Percentiles rank a stretch among this genome's conserved stretches.
These are phyloP conservation scores for Boletus edulis DNA, from an alignment of 768 basidiomycete genomes.

Conservation along the genomic window DNA sequence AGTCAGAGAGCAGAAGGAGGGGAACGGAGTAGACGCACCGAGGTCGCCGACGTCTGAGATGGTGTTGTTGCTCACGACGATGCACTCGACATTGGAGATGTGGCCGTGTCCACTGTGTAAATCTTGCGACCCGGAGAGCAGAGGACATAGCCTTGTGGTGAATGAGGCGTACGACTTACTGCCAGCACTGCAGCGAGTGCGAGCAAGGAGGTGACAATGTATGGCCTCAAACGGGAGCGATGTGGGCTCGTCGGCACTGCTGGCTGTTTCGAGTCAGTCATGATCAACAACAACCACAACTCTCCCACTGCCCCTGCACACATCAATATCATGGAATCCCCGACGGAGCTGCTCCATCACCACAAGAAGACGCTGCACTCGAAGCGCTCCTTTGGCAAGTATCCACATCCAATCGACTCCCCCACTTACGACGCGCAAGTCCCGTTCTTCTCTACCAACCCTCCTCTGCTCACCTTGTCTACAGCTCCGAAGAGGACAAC, in stretches of 20 bases:
- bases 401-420: slow-evolving; percentile 60
- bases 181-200: slow-evolving; percentile 5
- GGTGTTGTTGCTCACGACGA: slow-evolving; percentile 48
- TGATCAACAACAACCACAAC: neutral
- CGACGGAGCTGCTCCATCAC: slow-evolving; percentile 20
- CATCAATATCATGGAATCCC: slow-evolving; percentile 15
- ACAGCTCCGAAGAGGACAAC: slow-evolving; percentile 83
- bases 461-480: slow-evolving; percentile 18
- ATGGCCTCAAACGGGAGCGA: neutral
- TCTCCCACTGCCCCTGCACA: neutral
- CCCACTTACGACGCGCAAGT: slow-evolving; percentile 75
- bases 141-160: slow-evolving; percentile 45
- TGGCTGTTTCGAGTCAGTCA: neutral
- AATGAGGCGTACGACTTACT: neutral
- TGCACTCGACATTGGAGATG: slow-evolving; percentile 56
- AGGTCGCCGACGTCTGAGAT: slow-evolving; percentile 50
- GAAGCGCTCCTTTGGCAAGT: slow-evolving; percentile 71
- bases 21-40: slow-evolving; percentile 34
- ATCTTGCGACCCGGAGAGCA: slow-evolving; percentile 53
- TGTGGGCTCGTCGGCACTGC: neutral
- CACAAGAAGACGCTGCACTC: slow-evolving; percentile 34
- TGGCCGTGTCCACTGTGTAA: slow-evolving; percentile 65
- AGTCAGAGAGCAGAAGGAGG: neutral
- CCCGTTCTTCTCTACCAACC: neutral
- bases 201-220: slow-evolving; percentile 6